phyloP scores from a whole-genome alignment of 352 stramenopile species.

The Phytophthora tentaculata region DNA sequence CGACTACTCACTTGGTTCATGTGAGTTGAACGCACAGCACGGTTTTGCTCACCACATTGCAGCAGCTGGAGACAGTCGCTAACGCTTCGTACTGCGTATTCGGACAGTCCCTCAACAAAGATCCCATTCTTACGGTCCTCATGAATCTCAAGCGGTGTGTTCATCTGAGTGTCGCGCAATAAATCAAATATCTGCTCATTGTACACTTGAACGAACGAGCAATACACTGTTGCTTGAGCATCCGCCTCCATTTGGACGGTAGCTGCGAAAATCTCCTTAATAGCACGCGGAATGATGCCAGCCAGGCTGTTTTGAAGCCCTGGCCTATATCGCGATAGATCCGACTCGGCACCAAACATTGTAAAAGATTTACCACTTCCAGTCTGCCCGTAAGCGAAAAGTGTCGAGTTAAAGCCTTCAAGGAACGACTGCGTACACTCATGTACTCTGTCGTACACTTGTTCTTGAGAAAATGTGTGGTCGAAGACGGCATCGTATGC shows the following conservation, averaged over 20 bases:
- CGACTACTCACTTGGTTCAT: slow-evolving; percentile 93
- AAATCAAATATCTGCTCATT: slow-evolving; percentile 94
- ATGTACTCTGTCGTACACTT: slow-evolving; percentile 80
- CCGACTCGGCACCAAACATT: slow-evolving; percentile 84
- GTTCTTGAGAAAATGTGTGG: slow-evolving; percentile 69
- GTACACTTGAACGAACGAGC: slow-evolving; percentile 92
- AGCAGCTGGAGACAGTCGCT: slow-evolving; percentile 89
- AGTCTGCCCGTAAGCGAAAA: slow-evolving; percentile 88
- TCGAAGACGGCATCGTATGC: slow-evolving; percentile 86
- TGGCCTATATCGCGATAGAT: slow-evolving; percentile 72
- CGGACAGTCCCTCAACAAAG: slow-evolving; percentile 92
- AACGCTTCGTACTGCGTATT: slow-evolving; percentile 89
- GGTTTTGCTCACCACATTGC: slow-evolving; percentile 83
- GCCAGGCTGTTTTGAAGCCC: slow-evolving; percentile 83
- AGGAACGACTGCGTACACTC: slow-evolving; percentile 86
- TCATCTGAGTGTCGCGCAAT: slow-evolving; percentile 82
- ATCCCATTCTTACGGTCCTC: slow-evolving; percentile 88
- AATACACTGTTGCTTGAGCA: slow-evolving; percentile 63
- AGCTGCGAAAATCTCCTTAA: slow-evolving; percentile 86
- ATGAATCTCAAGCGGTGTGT: slow-evolving; percentile 80
- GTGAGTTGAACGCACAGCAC: slow-evolving; percentile 90
- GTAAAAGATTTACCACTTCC: slow-evolving; percentile 89
- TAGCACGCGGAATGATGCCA: slow-evolving; percentile 89
- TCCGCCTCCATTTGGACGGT: slow-evolving; percentile 67
- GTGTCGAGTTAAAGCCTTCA: slow-evolving; percentile 83